Evolutionary conservation across 805 yeast genomes (phyloP), one percentile per base, ranked within the genome.

Genomic region (Vanderwaltozyma verrucispora): DNA sequence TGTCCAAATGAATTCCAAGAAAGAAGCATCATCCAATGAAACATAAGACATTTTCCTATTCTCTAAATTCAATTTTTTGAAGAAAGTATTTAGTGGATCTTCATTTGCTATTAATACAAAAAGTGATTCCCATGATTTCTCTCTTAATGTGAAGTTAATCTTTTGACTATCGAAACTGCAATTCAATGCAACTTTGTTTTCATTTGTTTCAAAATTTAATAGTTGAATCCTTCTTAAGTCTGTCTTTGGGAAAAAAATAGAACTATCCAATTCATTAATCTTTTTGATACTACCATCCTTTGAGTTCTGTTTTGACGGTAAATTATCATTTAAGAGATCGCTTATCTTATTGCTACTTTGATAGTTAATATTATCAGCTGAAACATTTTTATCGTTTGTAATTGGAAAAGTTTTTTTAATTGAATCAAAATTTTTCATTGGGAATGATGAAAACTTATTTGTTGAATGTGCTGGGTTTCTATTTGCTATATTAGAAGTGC

Each of bases 1-100:
- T 12, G 36, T 30, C 45, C 45, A 41, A 14, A 34, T 17, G 18
- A 41, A 41, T 16, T 31, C 20, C 4, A 33, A 13, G 11, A 44
- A 34, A 13, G 36, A 35, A 13, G 33, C 35, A 32, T 38, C 24
- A 18, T 38, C 30, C 3, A 38, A 18, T 20, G 36, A 29, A n/a
- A 32, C 29, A n/a, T 13, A 31, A 17, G n/a, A n/a, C n/a, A n/a
- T n/a, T n/a, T n/a, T n/a, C 31, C 18, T 3, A 31, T 5, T 4
- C 30, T 26, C 2, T n/a, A 18, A 13, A 13, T 16, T 1, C 9
- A n/a, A 16, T 27, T 28, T 8, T 30, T 20, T 15, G 12, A 30
- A 35, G 17, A n/a, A 8, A 25, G 18, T 27, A 28, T 30, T 24
- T 20, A 34, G 23, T 21, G 41, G 32, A 27, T 35, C 30, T 16